Conservation (phyloP, 345 rosid species). For the Xanthoceras sorbifolium region DNA sequence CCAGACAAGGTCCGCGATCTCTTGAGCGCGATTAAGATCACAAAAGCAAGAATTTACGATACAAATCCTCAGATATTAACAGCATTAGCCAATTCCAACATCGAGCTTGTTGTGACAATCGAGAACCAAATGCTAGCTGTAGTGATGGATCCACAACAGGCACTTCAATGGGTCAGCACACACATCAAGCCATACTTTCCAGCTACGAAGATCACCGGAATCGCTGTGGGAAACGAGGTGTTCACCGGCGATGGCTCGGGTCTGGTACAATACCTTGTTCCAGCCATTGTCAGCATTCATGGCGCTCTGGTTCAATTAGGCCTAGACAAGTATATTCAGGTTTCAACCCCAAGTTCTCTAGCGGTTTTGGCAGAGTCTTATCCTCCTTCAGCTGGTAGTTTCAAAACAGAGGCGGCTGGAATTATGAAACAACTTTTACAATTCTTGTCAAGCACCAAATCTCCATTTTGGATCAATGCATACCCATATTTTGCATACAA, state of each 20-base stretch:
- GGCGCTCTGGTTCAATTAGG: slow-evolving; percentile 72
- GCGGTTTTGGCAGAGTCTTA: slow-evolving; percentile 72
- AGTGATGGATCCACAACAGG: slow-evolving; percentile 68
- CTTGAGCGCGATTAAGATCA: slow-evolving; percentile 58
- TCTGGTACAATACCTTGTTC: slow-evolving; percentile 60
- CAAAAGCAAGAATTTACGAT: slow-evolving; percentile 81
- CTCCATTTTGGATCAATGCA: slow-evolving; percentile 95
- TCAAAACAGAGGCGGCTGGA: slow-evolving; percentile 52
- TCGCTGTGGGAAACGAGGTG: slow-evolving; percentile 77
- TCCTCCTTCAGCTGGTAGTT: slow-evolving; percentile 89
- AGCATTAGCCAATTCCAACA: slow-evolving; percentile 69
- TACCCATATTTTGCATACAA: slow-evolving; percentile 97
- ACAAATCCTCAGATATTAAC: slow-evolving; percentile 76
- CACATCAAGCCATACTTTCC: slow-evolving; percentile 73
- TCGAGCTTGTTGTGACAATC: slow-evolving; percentile 77
- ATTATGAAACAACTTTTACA: slow-evolving; percentile 64
- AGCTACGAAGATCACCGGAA: slow-evolving; percentile 65
- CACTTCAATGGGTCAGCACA: slow-evolving; percentile 74
- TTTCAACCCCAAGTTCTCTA: slow-evolving; percentile 74
- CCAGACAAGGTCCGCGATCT: slow-evolving; percentile 73
- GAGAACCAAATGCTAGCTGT: slow-evolving; percentile 69
- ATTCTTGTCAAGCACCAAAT: slow-evolving; percentile 53
- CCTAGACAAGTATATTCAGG: slow-evolving; percentile 62
- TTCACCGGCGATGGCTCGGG: slow-evolving; percentile 55
- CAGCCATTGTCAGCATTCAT: slow-evolving; percentile 77